A percentile compares a stretch with the other conserved stretches of the same genome.
Conservation (phyloP, 2,329 filamentous ascomycete genomes). For the Pseudogymnoascus sp. region DNA sequence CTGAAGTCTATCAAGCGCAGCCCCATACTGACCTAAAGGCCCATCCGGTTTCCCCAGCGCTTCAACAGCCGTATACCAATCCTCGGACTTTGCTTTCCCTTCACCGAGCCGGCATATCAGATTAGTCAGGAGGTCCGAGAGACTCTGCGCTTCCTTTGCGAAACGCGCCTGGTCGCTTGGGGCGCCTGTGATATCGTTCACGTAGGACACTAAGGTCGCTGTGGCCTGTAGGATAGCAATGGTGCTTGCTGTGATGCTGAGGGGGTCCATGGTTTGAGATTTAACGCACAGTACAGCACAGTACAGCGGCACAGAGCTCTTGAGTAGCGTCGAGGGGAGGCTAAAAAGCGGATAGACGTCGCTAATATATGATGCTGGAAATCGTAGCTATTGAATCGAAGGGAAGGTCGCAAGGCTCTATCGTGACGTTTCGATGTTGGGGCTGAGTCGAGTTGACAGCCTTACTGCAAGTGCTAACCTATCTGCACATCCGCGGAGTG, state of each 20-base stretch:
- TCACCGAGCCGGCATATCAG: background rate
- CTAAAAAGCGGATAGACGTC: background rate
- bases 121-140: background rate
- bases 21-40: background rate
- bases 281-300: background rate
- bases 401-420: no score
- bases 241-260: background rate
- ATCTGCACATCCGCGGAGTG: no score
- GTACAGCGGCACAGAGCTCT: background rate
- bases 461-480: no score
- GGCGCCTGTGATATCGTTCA: background rate
- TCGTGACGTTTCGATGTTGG: no score
- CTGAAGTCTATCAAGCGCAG: background rate
- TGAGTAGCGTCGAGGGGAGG: no score
- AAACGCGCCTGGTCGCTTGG: background rate
- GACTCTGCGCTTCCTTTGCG: background rate
- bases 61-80: background rate
- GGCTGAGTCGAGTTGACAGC: no score
- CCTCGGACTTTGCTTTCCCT: background rate
- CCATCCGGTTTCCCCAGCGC: background rate
- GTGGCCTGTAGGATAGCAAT: background rate
- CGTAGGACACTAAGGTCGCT: background rate
- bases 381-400: no score
- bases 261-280: background rate
- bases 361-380: background rate